Conservation (phyloP, 2,329 filamentous ascomycete genomes). For the Xylariaceae sp. region DNA sequence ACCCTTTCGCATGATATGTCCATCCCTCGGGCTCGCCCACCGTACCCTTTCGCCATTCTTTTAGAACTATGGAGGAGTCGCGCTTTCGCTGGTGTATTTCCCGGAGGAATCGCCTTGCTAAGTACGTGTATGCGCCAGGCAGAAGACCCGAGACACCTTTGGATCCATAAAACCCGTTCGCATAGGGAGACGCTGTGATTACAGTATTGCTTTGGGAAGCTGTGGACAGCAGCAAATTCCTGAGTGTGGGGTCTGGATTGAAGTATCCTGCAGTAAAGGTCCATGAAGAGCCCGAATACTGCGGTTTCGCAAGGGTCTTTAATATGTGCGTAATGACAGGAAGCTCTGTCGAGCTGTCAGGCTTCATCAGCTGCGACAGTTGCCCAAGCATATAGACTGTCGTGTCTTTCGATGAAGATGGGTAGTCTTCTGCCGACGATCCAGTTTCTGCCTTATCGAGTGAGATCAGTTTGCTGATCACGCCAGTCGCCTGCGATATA, state of each 20-base stretch:
- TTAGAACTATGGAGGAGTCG: slow-evolving; percentile 69
- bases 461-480: slow-evolving; percentile 71
- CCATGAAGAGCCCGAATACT: slow-evolving; percentile 77
- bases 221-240: slow-evolving; percentile 77
- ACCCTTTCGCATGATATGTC: slow-evolving; percentile 97
- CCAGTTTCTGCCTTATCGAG: slow-evolving; percentile 46
- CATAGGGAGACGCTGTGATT: slow-evolving; percentile 89
- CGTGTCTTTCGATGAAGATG: slow-evolving; percentile 59
- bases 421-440: slow-evolving; percentile 29
- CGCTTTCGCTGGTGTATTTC: slow-evolving; percentile 54
- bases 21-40: slow-evolving; percentile 83
- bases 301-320: slow-evolving; percentile 65
- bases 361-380: slow-evolving; percentile 81
- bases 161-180: slow-evolving; percentile 93
- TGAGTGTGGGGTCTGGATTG: slow-evolving; percentile 88
- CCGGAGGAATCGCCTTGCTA: slow-evolving; percentile 81
- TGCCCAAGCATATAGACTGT: slow-evolving; percentile 86
- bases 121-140: slow-evolving; percentile 88
- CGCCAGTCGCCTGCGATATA: slow-evolving; percentile 68
- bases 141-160: slow-evolving; percentile 88
- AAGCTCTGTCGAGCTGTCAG: slow-evolving; percentile 86
- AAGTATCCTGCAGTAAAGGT: slow-evolving; percentile 98
- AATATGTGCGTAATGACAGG: slow-evolving; percentile 80
- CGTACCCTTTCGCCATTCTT: slow-evolving; percentile 86
- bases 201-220: slow-evolving; percentile 76